Evolutionary conservation across 169 alveolate species (phyloP).

Genomic region (Plasmodium yoelii): DNA sequence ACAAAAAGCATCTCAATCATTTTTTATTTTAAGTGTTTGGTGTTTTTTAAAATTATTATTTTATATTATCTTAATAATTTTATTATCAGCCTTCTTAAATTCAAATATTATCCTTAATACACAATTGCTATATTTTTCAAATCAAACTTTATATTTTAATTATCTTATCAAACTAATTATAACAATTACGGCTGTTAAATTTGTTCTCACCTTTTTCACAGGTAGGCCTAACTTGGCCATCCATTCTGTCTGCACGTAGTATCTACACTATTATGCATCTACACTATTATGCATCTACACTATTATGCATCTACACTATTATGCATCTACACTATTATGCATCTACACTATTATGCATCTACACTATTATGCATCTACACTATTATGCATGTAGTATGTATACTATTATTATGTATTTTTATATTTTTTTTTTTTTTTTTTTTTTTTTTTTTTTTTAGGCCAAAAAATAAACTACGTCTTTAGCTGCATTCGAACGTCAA

Average conservation of each 20-base stretch:
- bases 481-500: slow-evolving; percentile 63
- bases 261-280: no score
- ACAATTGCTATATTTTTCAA: no score
- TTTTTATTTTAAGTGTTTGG: slow-evolving; percentile 64
- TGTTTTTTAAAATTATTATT: slow-evolving; percentile 52
- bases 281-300: no score
- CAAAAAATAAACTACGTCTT: slow-evolving; percentile 61
- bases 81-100: not conserved
- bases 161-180: slow-evolving; percentile 49
- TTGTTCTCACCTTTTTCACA: slow-evolving; percentile 63
- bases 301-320: no score
- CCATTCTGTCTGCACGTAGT: no score
- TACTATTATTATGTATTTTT: no score
- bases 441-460: slow-evolving; percentile 5
- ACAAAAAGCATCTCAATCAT: slow-evolving; percentile 29
- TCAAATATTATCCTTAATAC: no score
- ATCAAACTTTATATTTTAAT: slow-evolving; percentile 16
- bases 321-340: no score
- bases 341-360: no score
- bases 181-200: slow-evolving; percentile 37
- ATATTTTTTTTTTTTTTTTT: not conserved
- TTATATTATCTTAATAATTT: slow-evolving; percentile 11
- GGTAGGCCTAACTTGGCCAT: no score
- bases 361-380: no score
- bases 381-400: no score